phyloP scores from a whole-genome alignment of 148 eudicot genomes.

The Spergularia marina region DNA sequence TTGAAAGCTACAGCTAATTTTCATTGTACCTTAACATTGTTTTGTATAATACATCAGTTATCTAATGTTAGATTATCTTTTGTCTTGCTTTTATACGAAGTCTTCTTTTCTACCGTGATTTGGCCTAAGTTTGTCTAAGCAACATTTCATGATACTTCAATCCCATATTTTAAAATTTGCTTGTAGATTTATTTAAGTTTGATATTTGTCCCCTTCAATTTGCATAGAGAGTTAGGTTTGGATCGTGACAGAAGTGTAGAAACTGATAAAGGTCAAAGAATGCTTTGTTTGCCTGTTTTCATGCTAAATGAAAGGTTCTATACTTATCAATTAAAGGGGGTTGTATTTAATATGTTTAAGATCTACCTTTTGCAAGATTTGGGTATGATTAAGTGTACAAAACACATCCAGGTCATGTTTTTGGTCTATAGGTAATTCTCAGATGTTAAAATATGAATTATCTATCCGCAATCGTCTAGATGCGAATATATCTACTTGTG shows the following conservation, averaged over 20 bases:
- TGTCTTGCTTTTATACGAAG: too few species aligned
- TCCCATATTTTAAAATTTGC: neutral
- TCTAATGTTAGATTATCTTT: too few species aligned
- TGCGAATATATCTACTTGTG: too few species aligned
- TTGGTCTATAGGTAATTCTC: neutral
- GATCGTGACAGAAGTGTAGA: conserved; percentile 1
- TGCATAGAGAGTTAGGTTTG: neutral
- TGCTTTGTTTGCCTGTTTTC: neutral
- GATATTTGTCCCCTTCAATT: neutral
- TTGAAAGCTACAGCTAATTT: too few species aligned
- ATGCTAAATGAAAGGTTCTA: neutral
- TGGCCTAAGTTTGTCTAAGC: too few species aligned
- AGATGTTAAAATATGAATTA: neutral
- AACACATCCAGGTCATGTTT: neutral
- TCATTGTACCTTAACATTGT: too few species aligned
- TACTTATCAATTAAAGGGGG: neutral
- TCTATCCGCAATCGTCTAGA: too few species aligned
- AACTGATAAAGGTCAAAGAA: neutral
- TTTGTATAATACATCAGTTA: too few species aligned
- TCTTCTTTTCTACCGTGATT: too few species aligned
- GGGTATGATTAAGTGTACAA: too few species aligned
- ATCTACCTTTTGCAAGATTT: too few species aligned
- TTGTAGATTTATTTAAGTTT: neutral
- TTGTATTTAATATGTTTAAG: neutral
- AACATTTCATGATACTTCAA: too few species aligned